A percentile compares a stretch with the other conserved stretches of the same genome.
Conservation (phyloP, 225 moss, liverwort and hornwort species). For the Physcomitrium patens region DNA sequence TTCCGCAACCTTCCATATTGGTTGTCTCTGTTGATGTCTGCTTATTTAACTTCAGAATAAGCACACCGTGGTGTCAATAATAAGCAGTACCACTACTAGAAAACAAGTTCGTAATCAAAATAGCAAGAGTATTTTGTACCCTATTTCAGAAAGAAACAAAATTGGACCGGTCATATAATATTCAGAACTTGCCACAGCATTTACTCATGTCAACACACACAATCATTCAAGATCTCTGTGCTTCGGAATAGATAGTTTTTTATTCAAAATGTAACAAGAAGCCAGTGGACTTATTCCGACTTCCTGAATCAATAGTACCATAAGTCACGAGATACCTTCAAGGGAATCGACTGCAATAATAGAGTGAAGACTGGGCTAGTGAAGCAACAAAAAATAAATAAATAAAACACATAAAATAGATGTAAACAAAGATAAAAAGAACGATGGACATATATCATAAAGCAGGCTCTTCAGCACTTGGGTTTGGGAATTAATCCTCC, state of each 20-base stretch:
- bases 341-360: slow-evolving; percentile 32
- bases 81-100: too few species aligned
- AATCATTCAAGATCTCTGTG: not conserved
- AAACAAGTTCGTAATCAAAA: not conserved
- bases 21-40: not conserved
- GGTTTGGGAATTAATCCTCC: slow-evolving; percentile 26
- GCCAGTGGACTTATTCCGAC: slow-evolving; percentile 44
- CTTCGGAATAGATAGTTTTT: slow-evolving; percentile 32
- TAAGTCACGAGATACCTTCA: slow-evolving; percentile 33
- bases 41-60: not conserved
- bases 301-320: slow-evolving; percentile 34
- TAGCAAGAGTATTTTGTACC: not conserved
- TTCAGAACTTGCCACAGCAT: too few species aligned
- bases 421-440: slow-evolving; percentile 12
- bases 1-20: not conserved
- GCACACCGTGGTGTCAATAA: not conserved
- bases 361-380: slow-evolving; percentile 21
- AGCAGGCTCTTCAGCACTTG: slow-evolving; percentile 31
- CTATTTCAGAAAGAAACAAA: not conserved
- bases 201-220: too few species aligned
- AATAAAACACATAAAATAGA: not conserved
- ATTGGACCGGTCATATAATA: too few species aligned
- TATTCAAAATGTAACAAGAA: slow-evolving; percentile 42
- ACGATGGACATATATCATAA: slow-evolving; percentile 20
- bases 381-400: not conserved